Evolutionary conservation across 495 filamentous ascomycete species (phyloP).

Genomic region (Bacidia gigantensis): DNA sequence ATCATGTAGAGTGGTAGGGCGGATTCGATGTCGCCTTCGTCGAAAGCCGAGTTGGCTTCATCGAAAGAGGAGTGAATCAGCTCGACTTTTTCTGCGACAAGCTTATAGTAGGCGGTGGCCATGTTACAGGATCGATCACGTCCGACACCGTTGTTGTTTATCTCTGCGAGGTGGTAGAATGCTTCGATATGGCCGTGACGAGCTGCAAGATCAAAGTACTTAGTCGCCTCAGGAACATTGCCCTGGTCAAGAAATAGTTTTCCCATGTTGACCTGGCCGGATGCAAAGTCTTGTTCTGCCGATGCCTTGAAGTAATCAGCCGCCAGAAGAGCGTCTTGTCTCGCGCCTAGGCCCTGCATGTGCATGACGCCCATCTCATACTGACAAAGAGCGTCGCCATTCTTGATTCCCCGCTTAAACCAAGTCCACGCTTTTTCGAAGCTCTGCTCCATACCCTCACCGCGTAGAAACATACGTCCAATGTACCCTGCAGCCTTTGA

Average conservation of each 20-base stretch:
- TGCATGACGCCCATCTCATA: constrained; percentile 78
- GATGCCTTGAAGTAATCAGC: constrained; percentile 70
- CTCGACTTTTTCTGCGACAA: constrained; percentile 82
- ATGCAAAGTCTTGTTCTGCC: constrained; percentile 70
- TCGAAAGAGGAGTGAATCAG: constrained; percentile 67
- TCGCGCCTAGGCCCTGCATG: constrained; percentile 69
- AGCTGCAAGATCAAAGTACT: constrained; percentile 87
- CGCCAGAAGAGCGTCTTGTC: constrained; percentile 58
- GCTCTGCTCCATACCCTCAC: constrained; percentile 76
- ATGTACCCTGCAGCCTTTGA: constrained; percentile 84
- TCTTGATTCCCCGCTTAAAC: constrained; percentile 71
- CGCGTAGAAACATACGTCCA: constrained; percentile 83
- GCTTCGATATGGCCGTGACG: constrained; percentile 82
- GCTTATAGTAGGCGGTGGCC: constrained; percentile 86
- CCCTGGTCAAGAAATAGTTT: constrained; percentile 85
- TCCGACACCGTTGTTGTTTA: constrained; percentile 68
- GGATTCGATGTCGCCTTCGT: constrained; percentile 69
- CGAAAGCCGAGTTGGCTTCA: constrained; percentile 76
- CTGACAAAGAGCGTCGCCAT: constrained; percentile 75
- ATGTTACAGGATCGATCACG: constrained; percentile 66
- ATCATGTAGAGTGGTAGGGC: constrained; percentile 78
- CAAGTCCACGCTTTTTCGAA: constrained; percentile 62
- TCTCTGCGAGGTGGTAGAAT: constrained; percentile 88
- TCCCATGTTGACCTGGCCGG: constrained; percentile 73
- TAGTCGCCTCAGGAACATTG: constrained; percentile 55